A percentile compares a stretch with the other conserved stretches of the same genome.
These are phyloP conservation scores for Fusarium hostae DNA, from an alignment of 2,329 filamentous ascomycete genomes.

Conservation along the genomic window DNA sequence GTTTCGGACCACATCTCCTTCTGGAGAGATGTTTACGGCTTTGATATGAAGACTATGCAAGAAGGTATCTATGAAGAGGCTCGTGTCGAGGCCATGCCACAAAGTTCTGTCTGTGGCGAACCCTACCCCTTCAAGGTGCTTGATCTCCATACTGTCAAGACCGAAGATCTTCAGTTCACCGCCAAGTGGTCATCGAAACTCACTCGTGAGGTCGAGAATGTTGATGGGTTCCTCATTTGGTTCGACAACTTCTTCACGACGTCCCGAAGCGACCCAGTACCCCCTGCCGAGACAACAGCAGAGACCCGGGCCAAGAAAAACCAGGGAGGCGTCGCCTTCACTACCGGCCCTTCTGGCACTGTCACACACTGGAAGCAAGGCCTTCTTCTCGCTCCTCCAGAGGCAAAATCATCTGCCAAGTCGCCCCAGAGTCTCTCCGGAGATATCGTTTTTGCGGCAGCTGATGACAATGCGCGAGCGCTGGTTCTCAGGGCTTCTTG, in stretches of 20 bases:
- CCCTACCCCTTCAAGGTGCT: slow-evolving; percentile 77
- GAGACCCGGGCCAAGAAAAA: slow-evolving; percentile 69
- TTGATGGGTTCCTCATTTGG: slow-evolving; percentile 94
- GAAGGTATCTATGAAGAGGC: slow-evolving; percentile 83
- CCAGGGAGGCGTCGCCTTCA: slow-evolving; percentile 80
- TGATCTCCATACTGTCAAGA: slow-evolving; percentile 77
- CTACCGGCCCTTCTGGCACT: slow-evolving; percentile 80
- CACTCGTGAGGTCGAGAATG: slow-evolving; percentile 68
- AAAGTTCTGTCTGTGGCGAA: slow-evolving; percentile 67
- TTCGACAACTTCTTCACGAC: slow-evolving; percentile 93
- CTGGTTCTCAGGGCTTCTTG: slow-evolving; percentile 74
- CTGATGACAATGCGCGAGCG: slow-evolving; percentile 75
- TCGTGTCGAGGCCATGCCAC: slow-evolving; percentile 78
- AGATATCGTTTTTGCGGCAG: slow-evolving; percentile 75
- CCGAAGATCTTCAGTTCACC: slow-evolving; percentile 80
- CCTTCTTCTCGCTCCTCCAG: slow-evolving; percentile 74
- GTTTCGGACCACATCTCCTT: slow-evolving; percentile 81
- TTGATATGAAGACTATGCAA: slow-evolving; percentile 93
- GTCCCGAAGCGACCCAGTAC: slow-evolving; percentile 62
- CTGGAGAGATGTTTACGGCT: slow-evolving; percentile 94
- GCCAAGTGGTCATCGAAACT: slow-evolving; percentile 73
- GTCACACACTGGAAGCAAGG: slow-evolving; percentile 94
- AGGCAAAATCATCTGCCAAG: slow-evolving; percentile 57
- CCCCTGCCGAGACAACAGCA: slow-evolving; percentile 64
- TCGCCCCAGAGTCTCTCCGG: slow-evolving; percentile 71